Evolutionary conservation across 805 yeast genomes (phyloP), one percentile per base, ranked within the genome.

Genomic region (Komagataella mondaviorum): DNA sequence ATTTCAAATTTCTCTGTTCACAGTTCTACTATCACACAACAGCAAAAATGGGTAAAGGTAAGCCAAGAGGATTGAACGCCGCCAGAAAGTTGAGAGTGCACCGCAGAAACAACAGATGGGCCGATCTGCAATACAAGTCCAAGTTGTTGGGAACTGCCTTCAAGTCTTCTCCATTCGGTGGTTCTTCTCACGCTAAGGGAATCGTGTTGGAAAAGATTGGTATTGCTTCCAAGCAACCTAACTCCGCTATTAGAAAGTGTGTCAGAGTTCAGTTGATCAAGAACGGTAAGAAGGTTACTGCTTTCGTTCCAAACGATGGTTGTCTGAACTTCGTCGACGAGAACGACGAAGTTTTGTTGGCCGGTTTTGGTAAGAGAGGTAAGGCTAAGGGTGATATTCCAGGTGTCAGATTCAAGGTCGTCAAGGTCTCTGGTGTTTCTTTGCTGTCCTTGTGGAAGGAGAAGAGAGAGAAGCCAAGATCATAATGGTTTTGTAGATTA

Each of bases 331-430:
- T 85, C 68, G 97, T 93, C 69, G 99, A 93, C 75, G 98, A 93
- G 82, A 93, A 93, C 83, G 99, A 93, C 80, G 98, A 93, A 78
- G 99, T 93, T 68, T 81, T 93, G 70, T 83, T 93, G 68, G 98
- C 99, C 70, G 99, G 99, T 84, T 93, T 93, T 89, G 99, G 99
- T 88, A 89, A 98, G 82, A 93, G 96, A 85, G 99, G 99, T 83
- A 93, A 93, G 85, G 99, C 99, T 76, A 93, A 93, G 95, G 99
- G 99, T 84, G 99, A 93, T 90, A 91, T 93, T 72, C 99, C 99
- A 77, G 99, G 99, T 88, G 99, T 93, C 73, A 93, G 99, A 87
- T 93, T 93, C 89, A 93, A 93, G 88, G 99, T 93, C 74, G 99
- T 93, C 75, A 93, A 93, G 84, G 99, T 93, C 68, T 88, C 99